Base-by-base conservation (phyloP, 2,329 filamentous ascomycete species). In the Alternaria incomplexa region DNA sequence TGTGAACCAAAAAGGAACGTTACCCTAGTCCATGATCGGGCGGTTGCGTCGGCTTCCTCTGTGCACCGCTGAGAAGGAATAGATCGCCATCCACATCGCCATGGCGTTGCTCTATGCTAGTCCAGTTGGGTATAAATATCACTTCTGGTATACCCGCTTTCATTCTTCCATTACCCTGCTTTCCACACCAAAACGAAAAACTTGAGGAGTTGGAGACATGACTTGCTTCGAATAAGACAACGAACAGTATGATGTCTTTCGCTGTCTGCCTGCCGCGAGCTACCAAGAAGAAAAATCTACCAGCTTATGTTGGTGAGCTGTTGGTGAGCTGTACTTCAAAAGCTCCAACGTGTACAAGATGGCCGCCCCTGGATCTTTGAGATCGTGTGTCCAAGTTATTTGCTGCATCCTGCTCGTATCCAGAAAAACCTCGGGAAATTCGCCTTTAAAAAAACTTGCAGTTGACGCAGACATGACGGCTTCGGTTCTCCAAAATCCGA, bases 1-100 rank as follows among this genome's bases (percentile, higher is more conserved):
- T 17, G 36, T 40, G n/a, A 9, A n/a, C 32, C 32, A 10, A 36
- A 36, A 36, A 36, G 7, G 4, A 8, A 9, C 0, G 1, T 0
- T 6, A 4, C 13, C 6, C 0, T 0, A 15, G 0, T 36, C 2
- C 32, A 36, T 36, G 32, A n/a, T n/a, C 32, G 15, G 7, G 32
- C 32, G n/a, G 8, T 40, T 40, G 36, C 5, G 9, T 10, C 36
- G 9, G 1, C 36, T 40, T 6, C 8, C 15, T 15, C n/a, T 40
- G 9, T 40, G 9, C 36, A 40, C 3, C 36, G 36, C n/a, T 40
- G 36, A 11, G 36, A n/a, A 40, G n/a, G 6, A 15, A 36, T n/a
- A 5, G 8, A 36, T 36, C 0, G 13, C 32, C 0, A 36, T 5
- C 1, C 0, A 36, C 32, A n/a, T 5, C 32, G 6, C 32, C 32